Evolutionary conservation across 1,284 basidiomycete genomes (phyloP), one percentile per base, ranked within the genome.

Genomic region (Rhodotorula sp.): DNA sequence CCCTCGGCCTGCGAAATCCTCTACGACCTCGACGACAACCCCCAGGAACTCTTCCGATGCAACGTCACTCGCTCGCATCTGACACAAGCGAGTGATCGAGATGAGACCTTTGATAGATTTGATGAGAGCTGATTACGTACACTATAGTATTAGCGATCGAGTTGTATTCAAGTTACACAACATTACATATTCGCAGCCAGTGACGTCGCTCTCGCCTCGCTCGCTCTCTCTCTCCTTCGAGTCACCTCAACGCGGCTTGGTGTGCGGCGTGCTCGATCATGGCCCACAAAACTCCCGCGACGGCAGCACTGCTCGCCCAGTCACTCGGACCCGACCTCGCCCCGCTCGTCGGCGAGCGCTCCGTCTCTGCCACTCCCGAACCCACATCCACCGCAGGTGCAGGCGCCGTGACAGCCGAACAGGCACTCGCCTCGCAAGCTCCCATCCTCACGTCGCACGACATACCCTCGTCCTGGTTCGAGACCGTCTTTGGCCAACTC

Each of bases 261-360:
- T 39, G 19, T 9, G 20, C 27, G 5, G 17, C 29, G 30, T 13
- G 36, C 51, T 19, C 4, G 20, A 15, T n/a, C 48, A 64, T 65
- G 64, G 10, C 64, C 1, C 24, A 10, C 13, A 59, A 59, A 6
- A 51, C 49, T 1, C 57, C 64, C 22, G 57, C 64, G 1, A 47
- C 57, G 2, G 64, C 64, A 10, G 57, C 64, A 22, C 51, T 65
- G 20, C 44, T 65, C 51, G 47, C 56, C 9, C 57, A 62, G 36
- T 22, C 51, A 8, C 57, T 65, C 57, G 64, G 64, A 10, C 59
- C 59, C 39, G 64, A 65, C 57, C 51, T 65, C 44, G 57, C 64
- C 10, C 57, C 64, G 19, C 46, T 65, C 51, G 17, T 58, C 11
- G 39, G 39, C 39, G 39, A 44, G 19, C 39, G 13, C 39, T 15